These are phyloP conservation scores for Umbellularia californica DNA, from an alignment of 164 flowering plant species.

Conservation along the genomic window DNA sequence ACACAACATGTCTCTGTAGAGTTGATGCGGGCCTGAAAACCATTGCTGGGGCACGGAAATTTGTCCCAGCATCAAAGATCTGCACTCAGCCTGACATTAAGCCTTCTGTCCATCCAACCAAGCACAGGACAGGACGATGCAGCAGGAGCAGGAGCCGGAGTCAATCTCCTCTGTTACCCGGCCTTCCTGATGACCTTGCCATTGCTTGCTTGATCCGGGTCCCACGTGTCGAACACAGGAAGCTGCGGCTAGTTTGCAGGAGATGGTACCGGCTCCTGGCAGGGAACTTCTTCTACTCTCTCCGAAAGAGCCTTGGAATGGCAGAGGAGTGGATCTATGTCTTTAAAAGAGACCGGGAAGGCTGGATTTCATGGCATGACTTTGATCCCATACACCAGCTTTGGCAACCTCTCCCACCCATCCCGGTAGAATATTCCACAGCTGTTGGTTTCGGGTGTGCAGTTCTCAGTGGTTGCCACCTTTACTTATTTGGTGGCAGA, in stretches of 20 bases:
- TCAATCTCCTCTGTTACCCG: slow-evolving; percentile 76
- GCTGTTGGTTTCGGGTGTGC: slow-evolving; percentile 83
- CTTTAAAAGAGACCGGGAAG: slow-evolving; percentile 68
- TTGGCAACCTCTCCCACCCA: slow-evolving; percentile 91
- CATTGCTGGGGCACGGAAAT: slow-evolving; percentile 72
- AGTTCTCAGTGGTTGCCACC: slow-evolving; percentile 78
- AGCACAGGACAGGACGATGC: slow-evolving; percentile 44
- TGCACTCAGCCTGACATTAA: slow-evolving; percentile 72
- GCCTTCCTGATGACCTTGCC: slow-evolving; percentile 96
- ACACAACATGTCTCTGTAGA: slow-evolving; percentile 73
- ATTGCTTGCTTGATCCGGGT: slow-evolving; percentile 83
- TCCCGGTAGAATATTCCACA: slow-evolving; percentile 66
- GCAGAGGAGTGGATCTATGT: slow-evolving; percentile 89
- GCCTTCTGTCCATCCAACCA: slow-evolving; percentile 68
- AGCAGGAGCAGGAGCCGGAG: slow-evolving; percentile 47
- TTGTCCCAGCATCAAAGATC: slow-evolving; percentile 69
- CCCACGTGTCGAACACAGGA: slow-evolving; percentile 65
- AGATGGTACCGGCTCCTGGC: slow-evolving; percentile 77
- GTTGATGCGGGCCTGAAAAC: slow-evolving; percentile 80
- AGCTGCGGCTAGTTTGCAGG: slow-evolving; percentile 79
- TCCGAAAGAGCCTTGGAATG: slow-evolving; percentile 62
- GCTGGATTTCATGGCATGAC: slow-evolving; percentile 81
- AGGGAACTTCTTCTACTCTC: slow-evolving; percentile 76
- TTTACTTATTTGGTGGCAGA: slow-evolving; percentile 78
- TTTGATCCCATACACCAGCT: slow-evolving; percentile 75